A percentile compares a stretch with the other conserved stretches of the same genome.
phyloP scores from a whole-genome alignment of 192 early-diverging fungal species.

The Mortierella antarctica region DNA sequence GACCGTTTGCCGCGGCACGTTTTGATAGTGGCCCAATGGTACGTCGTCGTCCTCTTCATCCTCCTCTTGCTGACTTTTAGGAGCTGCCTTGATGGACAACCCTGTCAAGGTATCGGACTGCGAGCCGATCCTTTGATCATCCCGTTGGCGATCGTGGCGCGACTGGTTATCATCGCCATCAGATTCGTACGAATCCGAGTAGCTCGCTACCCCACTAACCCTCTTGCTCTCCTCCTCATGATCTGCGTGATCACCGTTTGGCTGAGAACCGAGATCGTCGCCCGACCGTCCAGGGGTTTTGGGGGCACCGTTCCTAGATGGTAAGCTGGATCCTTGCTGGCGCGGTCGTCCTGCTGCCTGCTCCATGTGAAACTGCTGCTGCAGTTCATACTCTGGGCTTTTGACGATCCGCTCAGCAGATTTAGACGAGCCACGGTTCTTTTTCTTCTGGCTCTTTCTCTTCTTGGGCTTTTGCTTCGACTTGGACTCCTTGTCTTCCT shows the following conservation, averaged over 20 bases:
- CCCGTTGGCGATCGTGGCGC: conserved; percentile 2
- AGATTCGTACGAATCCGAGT: conserved; percentile 13
- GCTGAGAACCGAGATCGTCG: not conserved
- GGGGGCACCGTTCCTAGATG: not conserved
- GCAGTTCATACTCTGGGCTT: conserved; percentile 19
- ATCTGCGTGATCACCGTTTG: not conserved
- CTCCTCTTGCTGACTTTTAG: not conserved
- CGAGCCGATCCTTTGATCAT: conserved; percentile 12
- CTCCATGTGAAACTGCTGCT: conserved; percentile 15
- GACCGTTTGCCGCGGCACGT: conserved; percentile 27
- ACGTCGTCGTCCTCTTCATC: conserved; percentile 75
- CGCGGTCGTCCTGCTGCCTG: conserved; percentile 1
- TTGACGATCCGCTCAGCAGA: conserved; percentile 16
- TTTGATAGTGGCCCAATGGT: conserved; percentile 67
- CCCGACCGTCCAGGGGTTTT: conserved; percentile 2
- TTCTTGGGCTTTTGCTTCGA: conserved; percentile 25
- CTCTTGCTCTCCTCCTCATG: conserved; percentile 1
- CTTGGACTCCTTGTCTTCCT: conserved; percentile 22
- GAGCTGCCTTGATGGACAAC: conserved; percentile 33
- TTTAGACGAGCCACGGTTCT: conserved; percentile 20
- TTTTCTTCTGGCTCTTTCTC: conserved; percentile 48
- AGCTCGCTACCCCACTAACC: not conserved
- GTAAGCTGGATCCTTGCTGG: conserved; percentile 6
- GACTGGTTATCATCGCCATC: conserved; percentile 1
- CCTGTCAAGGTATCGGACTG: conserved; percentile 39